Conservation (phyloP, 2,329 filamentous ascomycete species). For the Calycina marina region DNA sequence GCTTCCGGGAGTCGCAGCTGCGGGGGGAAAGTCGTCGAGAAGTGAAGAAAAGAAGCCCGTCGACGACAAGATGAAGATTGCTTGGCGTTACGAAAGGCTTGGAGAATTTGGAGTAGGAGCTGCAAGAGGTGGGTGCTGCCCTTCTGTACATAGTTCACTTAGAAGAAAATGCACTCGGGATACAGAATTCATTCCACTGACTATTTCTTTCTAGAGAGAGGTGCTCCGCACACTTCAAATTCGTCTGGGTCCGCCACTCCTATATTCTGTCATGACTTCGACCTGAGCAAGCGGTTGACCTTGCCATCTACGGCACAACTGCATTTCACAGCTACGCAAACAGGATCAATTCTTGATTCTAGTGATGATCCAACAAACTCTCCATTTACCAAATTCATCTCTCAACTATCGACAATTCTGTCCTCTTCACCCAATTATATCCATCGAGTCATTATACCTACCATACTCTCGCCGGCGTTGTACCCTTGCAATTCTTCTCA, state of each 20-base stretch:
- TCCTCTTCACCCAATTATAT: conserved; percentile 43
- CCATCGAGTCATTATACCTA: conserved; percentile 76
- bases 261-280: conserved; percentile 58
- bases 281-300: conserved; percentile 52
- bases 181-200: conserved; percentile 10
- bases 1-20: conserved; percentile 56
- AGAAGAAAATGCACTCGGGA: conserved; percentile 10
- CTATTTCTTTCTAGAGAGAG: conserved; percentile 14
- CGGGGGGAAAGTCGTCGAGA: conserved; percentile 27
- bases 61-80: conserved; percentile 90
- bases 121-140: conserved; percentile 28
- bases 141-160: conserved; percentile 35
- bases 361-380: conserved; percentile 26
- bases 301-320: conserved; percentile 36
- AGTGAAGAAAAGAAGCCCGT: conserved; percentile 24
- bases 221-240: conserved; percentile 6
- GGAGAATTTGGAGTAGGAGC: conserved; percentile 51
- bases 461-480: conserved; percentile 69
- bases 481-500: conserved; percentile 56
- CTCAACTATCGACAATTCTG: conserved; percentile 39
- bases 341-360: conserved; percentile 16
- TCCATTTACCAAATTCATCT: conserved; percentile 50
- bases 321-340: conserved; percentile 33
- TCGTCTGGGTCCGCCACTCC: conserved; percentile 5
- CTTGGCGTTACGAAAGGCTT: conserved; percentile 87